Conservation (phyloP, 495 filamentous ascomycete species). For the Chaetomium tenue region DNA sequence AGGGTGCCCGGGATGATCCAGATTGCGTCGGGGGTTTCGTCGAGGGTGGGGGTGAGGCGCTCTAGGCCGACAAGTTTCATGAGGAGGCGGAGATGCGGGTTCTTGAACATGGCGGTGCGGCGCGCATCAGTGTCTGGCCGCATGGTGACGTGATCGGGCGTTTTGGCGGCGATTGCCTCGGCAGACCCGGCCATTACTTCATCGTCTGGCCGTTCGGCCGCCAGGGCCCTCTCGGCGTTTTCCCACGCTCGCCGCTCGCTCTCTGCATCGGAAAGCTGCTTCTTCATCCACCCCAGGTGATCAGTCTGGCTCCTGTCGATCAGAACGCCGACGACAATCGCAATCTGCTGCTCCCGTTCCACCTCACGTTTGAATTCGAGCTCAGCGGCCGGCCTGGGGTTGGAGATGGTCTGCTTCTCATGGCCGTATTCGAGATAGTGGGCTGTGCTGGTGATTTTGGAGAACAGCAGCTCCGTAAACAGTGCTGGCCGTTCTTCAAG, state of each 20-base stretch:
- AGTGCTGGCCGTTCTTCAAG: conserved; percentile 79
- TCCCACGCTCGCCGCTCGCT: conserved; percentile 81
- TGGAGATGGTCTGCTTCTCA: conserved; percentile 70
- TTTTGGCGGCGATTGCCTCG: conserved; percentile 44
- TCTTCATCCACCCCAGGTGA: conserved; percentile 77
- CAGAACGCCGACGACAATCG: conserved; percentile 72
- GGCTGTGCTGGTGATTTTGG: conserved; percentile 79
- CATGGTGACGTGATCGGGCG: conserved; percentile 48
- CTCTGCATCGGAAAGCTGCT: conserved; percentile 62
- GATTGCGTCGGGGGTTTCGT: conserved; percentile 65
- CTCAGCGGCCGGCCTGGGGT: conserved; percentile 61
- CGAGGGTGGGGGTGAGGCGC: conserved; percentile 59
- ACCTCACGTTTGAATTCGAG: conserved; percentile 74
- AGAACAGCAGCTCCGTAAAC: conserved; percentile 87
- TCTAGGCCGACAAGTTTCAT: conserved; percentile 74
- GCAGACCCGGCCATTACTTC: conserved; percentile 40
- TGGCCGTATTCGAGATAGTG: conserved; percentile 89
- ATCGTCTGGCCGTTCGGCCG: conserved; percentile 27
- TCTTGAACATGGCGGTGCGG: conserved; percentile 76
- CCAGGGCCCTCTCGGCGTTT: conserved; percentile 58
- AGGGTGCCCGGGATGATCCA: conserved; percentile 77
- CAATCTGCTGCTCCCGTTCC: conserved; percentile 65
- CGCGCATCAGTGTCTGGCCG: conserved; percentile 66
- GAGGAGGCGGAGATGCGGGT: conserved; percentile 84
- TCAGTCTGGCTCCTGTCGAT: conserved; percentile 72